Evolutionary conservation across 345 rosid genomes (phyloP).

Genomic region (Lepidium africanum): DNA sequence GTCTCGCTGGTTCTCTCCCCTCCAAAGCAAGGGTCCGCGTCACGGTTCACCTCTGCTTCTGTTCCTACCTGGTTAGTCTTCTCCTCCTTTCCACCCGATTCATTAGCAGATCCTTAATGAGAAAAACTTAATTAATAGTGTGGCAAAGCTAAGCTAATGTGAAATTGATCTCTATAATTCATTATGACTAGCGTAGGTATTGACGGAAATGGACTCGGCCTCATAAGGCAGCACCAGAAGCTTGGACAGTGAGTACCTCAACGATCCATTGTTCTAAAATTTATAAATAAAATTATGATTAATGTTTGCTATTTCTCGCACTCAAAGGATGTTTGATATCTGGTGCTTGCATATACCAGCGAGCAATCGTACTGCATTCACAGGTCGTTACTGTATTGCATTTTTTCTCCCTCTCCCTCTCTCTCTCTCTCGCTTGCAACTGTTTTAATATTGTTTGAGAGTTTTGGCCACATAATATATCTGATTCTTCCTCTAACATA

Average conservation of each 20-base stretch:
- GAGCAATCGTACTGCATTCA: constrained; percentile 57
- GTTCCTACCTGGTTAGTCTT: constrained; percentile 52
- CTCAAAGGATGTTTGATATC: constrained; percentile 54
- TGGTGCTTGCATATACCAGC: constrained; percentile 83
- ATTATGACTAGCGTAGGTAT: constrained; percentile 32
- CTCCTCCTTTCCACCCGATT: not conserved
- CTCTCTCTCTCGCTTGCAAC: not conserved
- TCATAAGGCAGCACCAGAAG: constrained; percentile 40
- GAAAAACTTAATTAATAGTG: too few relatives aligned
- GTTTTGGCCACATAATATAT: not conserved
- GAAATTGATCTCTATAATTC: not conserved
- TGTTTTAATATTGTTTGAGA: not conserved
- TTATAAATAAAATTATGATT: too few relatives aligned
- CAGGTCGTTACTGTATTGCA: constrained; percentile 29
- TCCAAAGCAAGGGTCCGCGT: constrained; percentile 41
- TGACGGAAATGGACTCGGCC: constrained; percentile 66
- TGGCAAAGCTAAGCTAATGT: not conserved
- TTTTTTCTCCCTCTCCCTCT: not conserved
- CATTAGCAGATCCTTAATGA: too few relatives aligned
- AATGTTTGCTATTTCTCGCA: not conserved
- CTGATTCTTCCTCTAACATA: not conserved
- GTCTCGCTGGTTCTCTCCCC: constrained; percentile 72
- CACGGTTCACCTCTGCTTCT: constrained; percentile 60
- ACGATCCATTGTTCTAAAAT: not conserved
- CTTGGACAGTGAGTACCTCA: constrained; percentile 50